Conservation (phyloP, 1,284 basidiomycete genomes). For the Leccinum variabile region DNA sequence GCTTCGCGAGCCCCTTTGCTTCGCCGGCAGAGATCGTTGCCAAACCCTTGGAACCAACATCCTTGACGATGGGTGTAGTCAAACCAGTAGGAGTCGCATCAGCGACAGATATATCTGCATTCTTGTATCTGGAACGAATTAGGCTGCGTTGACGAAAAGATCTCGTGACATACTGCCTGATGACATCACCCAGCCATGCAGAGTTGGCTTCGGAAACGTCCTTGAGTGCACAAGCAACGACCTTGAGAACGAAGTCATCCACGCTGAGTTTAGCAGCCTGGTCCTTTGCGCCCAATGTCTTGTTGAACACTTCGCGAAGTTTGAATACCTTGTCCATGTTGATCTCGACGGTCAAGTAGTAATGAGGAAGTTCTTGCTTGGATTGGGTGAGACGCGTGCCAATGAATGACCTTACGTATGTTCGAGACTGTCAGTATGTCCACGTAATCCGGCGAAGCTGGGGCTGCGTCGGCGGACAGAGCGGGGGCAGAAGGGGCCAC, state of each 20-base stretch:
- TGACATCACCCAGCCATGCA: too few relatives aligned
- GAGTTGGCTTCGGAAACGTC: too few relatives aligned
- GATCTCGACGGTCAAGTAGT: constrained; percentile 94
- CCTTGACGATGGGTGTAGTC: constrained; percentile 97
- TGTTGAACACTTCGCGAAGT: constrained; percentile 96
- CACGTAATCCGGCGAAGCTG: constrained; percentile 69
- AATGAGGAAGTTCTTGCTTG: constrained; percentile 95
- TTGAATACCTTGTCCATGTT: constrained; percentile 98
- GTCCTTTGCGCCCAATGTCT: constrained; percentile 80
- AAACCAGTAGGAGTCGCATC: constrained; percentile 96
- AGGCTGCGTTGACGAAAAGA: neutral
- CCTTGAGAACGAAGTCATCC: constrained; percentile 99
- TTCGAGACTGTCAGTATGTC: constrained; percentile 86
- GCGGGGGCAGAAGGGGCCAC: constrained; percentile 44
- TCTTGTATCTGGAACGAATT: constrained; percentile 72
- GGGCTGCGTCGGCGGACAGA: constrained; percentile 38
- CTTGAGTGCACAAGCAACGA: constrained; percentile 79
- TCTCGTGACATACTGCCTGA: constrained; percentile 58
- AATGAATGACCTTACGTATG: constrained; percentile 96
- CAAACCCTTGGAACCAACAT: constrained; percentile 90
- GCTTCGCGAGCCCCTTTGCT: constrained; percentile 90
- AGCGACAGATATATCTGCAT: constrained; percentile 95
- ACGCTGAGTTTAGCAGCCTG: constrained; percentile 91
- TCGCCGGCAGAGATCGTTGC: constrained; percentile 91
- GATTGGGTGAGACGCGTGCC: constrained; percentile 89